A percentile compares a stretch with the other conserved stretches of the same genome.
These are phyloP conservation scores for Cokeromyces recurvatus DNA, from an alignment of 371 early-diverging fungal species.

Conservation along the genomic window DNA sequence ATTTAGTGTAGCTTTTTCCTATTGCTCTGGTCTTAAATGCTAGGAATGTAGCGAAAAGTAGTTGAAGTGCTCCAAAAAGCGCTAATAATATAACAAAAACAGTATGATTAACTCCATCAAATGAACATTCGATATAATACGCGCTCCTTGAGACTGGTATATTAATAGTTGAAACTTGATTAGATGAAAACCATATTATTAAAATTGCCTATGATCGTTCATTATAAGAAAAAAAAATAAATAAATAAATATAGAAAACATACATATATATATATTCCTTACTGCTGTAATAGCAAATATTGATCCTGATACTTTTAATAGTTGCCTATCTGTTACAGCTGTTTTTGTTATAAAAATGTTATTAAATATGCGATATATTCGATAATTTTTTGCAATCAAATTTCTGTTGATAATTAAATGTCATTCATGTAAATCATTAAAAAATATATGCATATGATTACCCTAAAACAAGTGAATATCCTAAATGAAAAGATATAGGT, in stretches of 20 bases:
- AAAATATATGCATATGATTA: too few species aligned
- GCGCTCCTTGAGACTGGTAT: slow-evolving; percentile 31
- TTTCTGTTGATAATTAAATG: too few species aligned
- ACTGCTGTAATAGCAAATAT: slow-evolving; percentile 45
- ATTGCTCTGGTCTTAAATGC: slow-evolving; percentile 54
- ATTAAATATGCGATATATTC: slow-evolving; percentile 57
- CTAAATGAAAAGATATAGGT: slow-evolving; percentile 40
- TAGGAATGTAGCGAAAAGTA: slow-evolving; percentile 47
- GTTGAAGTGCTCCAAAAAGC: slow-evolving; percentile 29
- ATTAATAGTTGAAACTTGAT: slow-evolving; percentile 21
- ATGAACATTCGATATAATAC: slow-evolving; percentile 43
- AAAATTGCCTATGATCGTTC: slow-evolving; percentile 29
- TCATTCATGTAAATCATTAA: too few species aligned
- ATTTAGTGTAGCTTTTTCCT: slow-evolving; percentile 45
- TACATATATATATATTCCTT: too few species aligned
- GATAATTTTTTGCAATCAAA: slow-evolving; percentile 54
- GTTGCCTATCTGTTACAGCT: slow-evolving; percentile 45
- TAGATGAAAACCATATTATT: slow-evolving; percentile 34
- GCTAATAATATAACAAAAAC: slow-evolving; percentile 32
- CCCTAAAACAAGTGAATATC: slow-evolving; percentile 39
- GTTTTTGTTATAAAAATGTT: slow-evolving; percentile 59
- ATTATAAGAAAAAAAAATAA: neutral
- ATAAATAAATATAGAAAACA: neutral
- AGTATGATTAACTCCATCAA: slow-evolving; percentile 23
- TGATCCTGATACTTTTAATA: slow-evolving; percentile 50